Evolutionary conservation across 768 basidiomycete genomes (phyloP).

Genomic region (Neoboletus magnificus): DNA sequence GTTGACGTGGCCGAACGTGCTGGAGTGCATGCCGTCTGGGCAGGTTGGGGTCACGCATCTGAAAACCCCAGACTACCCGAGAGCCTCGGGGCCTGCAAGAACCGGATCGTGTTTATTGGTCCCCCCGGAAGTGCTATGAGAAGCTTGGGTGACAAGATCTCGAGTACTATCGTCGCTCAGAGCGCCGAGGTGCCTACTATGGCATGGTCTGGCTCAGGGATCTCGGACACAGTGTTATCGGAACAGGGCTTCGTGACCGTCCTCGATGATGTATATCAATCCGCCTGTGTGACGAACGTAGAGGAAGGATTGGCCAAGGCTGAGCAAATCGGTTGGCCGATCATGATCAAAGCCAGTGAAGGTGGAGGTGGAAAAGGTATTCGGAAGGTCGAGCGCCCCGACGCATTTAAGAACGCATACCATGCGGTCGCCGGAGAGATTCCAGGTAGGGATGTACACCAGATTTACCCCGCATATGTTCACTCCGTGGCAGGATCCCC

Average conservation of each 20-base stretch:
- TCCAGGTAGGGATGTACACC: slow-evolving; percentile 60
- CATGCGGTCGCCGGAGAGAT: slow-evolving; percentile 94
- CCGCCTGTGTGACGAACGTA: slow-evolving; percentile 84
- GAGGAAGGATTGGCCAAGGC: slow-evolving; percentile 84
- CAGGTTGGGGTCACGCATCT: slow-evolving; percentile 99
- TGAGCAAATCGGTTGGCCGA: slow-evolving; percentile 89
- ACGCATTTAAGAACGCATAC: slow-evolving; percentile 91
- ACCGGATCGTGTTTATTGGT: slow-evolving; percentile 98
- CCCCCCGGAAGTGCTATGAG: slow-evolving; percentile 99
- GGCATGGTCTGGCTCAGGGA: slow-evolving; percentile 97
- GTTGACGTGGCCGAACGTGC: slow-evolving; percentile 96
- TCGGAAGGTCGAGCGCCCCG: slow-evolving; percentile 83
- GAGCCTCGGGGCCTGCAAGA: slow-evolving; percentile 83
- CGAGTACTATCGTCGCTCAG: slow-evolving; percentile 98
- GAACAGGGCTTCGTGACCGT: slow-evolving; percentile 90
- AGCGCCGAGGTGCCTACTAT: slow-evolving; percentile 95
- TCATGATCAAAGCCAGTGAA: slow-evolving; percentile 99
- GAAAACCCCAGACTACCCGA: slow-evolving; percentile 98
- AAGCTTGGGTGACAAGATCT: slow-evolving; percentile 98
- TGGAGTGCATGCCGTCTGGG: slow-evolving; percentile 99
- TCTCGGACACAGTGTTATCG: slow-evolving; percentile 81
- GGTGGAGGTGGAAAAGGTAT: slow-evolving; percentile 99
- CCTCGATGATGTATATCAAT: slow-evolving; percentile 82
- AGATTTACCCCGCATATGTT: slow-evolving; percentile 3
- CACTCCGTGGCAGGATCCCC: slow-evolving; percentile 69